Percentiles rank a stretch among this genome's conserved stretches.
Conservation (phyloP, 176 grass and related monocot species). For the Neostapfia colusana region DNA sequence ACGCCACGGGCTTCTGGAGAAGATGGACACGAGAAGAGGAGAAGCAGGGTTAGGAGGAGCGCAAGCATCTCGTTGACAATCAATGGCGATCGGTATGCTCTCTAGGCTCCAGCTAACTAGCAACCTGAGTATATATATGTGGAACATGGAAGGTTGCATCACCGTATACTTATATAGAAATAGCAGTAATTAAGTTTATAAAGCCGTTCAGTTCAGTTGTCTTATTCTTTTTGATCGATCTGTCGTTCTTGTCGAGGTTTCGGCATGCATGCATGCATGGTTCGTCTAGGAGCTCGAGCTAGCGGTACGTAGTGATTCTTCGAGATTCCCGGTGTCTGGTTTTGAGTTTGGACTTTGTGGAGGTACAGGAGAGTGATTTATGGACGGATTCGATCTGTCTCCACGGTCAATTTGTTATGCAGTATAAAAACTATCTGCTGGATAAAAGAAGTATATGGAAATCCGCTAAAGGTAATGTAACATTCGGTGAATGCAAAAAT, state of each 20-base stretch:
- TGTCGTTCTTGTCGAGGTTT: neutral
- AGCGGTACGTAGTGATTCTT: neutral
- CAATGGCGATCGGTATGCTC: neutral
- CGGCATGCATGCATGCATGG: neutral
- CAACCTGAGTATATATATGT: neutral
- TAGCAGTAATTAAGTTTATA: neutral
- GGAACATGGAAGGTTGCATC: neutral
- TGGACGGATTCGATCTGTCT: neutral
- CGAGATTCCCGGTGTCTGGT: neutral
- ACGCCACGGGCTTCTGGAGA: neutral
- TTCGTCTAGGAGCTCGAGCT: neutral
- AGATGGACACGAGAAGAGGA: neutral
- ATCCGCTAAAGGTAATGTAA: too few relatives aligned
- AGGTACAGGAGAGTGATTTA: neutral
- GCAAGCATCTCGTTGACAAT: neutral
- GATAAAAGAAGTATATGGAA: too few relatives aligned
- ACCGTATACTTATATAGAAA: neutral
- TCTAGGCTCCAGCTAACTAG: neutral
- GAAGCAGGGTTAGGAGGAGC: neutral
- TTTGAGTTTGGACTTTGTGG: neutral
- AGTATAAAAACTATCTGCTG: too few relatives aligned
- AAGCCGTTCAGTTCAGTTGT: neutral
- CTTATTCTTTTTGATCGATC: neutral
- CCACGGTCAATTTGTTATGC: neutral
- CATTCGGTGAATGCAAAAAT: too few relatives aligned